Percentiles rank a stretch among this genome's conserved stretches.
Evolutionary conservation across 2,329 filamentous ascomycete genomes (phyloP).

Genomic region (Coleophoma crateriformis): DNA sequence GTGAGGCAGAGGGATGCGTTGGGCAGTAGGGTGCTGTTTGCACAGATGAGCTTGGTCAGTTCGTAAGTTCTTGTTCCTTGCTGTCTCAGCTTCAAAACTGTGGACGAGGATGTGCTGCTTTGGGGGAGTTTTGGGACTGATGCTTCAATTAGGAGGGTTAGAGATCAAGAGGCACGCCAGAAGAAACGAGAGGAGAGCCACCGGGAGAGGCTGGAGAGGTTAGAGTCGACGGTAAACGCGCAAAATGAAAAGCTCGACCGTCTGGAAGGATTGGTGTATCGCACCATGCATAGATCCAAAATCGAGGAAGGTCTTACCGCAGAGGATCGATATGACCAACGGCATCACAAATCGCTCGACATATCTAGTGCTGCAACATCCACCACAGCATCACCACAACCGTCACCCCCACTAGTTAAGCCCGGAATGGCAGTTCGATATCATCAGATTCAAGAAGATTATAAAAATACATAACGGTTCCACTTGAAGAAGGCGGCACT

Average conservation of each 20-base stretch:
- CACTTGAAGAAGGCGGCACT: constrained; percentile 20
- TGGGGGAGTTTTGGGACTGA: background rate
- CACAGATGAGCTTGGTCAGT: constrained; percentile 42
- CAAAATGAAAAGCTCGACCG: constrained; percentile 9
- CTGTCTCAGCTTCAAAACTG: background rate
- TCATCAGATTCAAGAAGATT: background rate
- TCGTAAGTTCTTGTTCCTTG: constrained; percentile 24
- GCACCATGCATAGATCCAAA: constrained; percentile 1
- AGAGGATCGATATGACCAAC: too few species aligned
- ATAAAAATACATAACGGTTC: constrained; percentile 20
- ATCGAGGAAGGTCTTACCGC: background rate
- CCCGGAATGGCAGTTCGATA: too few species aligned
- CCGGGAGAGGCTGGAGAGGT: constrained; percentile 12
- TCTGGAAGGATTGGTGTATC: constrained; percentile 4
- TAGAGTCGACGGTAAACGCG: constrained; percentile 12
- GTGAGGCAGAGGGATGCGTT: constrained; percentile 39
- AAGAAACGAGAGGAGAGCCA: constrained; percentile 13
- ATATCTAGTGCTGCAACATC: too few species aligned
- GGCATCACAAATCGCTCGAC: too few species aligned
- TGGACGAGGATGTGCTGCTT: background rate
- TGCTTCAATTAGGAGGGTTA: constrained; percentile 9
- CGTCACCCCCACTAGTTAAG: too few species aligned
- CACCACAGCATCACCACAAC: too few species aligned
- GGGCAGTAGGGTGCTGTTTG: constrained; percentile 39
- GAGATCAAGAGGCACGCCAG: constrained; percentile 16